phyloP scores from a whole-genome alignment of 176 grass and related monocot species.

The Zea mays region DNA sequence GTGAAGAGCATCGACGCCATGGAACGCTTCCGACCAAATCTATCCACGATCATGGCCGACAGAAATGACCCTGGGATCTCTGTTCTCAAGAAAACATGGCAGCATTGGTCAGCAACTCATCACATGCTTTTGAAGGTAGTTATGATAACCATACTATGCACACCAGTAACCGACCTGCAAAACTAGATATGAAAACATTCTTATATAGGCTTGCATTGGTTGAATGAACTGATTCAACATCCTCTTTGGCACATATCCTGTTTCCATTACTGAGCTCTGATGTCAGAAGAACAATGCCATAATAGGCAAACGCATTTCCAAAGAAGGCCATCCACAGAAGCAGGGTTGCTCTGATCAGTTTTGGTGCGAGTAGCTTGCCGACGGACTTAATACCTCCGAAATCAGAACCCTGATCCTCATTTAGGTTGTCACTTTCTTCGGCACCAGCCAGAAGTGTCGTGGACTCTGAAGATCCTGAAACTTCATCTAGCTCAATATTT shows the following conservation, averaged over 20 bases:
- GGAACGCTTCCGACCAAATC: conserved; percentile 81
- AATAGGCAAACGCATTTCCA: conserved; percentile 93
- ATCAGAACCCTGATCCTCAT: conserved; percentile 44
- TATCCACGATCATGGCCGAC: conserved; percentile 80
- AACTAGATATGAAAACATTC: conserved; percentile 92
- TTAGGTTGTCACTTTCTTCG: conserved; percentile 37
- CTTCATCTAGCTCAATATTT: conserved; percentile 73
- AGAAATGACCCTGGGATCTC: conserved; percentile 85
- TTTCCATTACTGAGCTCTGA: conserved; percentile 85
- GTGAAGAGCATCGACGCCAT: conserved; percentile 92
- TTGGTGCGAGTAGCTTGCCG: conserved; percentile 65
- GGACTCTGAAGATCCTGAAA: conserved; percentile 59
- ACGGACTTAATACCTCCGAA: conserved; percentile 60
- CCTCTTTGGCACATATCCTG: conserved; percentile 62
- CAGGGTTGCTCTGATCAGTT: conserved; percentile 72
- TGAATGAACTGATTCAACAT: conserved; percentile 50
- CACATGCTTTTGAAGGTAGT: conserved; percentile 8
- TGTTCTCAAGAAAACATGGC: conserved; percentile 45
- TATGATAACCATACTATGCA: neutral
- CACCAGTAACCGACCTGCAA: conserved; percentile 64
- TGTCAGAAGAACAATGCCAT: conserved; percentile 93
- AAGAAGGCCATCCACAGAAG: conserved; percentile 99
- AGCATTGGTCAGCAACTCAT: neutral
- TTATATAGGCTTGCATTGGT: conserved; percentile 72
- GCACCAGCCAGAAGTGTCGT: conserved; percentile 50